Evolutionary conservation across 192 early-diverging fungal species (phyloP).

Genomic region (Irineochytrium annulatum): DNA sequence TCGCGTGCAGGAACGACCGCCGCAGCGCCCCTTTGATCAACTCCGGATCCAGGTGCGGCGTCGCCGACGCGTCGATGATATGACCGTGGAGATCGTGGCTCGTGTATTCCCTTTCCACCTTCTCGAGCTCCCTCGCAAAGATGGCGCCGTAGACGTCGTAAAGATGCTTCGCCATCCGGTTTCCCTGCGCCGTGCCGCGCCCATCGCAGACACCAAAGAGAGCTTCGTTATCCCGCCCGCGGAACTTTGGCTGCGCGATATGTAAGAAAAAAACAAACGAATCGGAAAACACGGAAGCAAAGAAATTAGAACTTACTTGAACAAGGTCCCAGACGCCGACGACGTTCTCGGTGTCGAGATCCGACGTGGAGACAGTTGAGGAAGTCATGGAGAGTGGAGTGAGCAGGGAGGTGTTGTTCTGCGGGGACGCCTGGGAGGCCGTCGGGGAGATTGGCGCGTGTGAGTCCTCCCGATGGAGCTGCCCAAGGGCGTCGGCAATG

Average conservation of each 20-base stretch:
- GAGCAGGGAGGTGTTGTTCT: not conserved
- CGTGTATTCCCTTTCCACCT: slow-evolving; percentile 38
- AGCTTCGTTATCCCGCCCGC: slow-evolving; percentile 81
- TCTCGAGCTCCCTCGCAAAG: slow-evolving; percentile 72
- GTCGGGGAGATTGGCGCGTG: slow-evolving; percentile 37
- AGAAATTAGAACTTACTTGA: too few relatives aligned
- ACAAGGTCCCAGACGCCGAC: slow-evolving; percentile 83
- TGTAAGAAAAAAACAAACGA: too few relatives aligned
- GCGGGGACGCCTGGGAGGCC: not conserved
- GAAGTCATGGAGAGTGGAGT: not conserved
- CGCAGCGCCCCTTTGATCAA: slow-evolving; percentile 67
- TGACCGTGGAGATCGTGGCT: not conserved
- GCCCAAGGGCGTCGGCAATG: slow-evolving; percentile 74
- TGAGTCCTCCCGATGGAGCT: too few relatives aligned
- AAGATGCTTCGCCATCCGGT: slow-evolving; percentile 56
- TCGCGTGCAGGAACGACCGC: slow-evolving; percentile 76
- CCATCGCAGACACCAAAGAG: slow-evolving; percentile 88
- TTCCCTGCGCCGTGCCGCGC: slow-evolving; percentile 48
- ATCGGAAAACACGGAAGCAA: too few relatives aligned
- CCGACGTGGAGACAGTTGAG: not conserved
- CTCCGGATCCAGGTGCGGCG: slow-evolving; percentile 33
- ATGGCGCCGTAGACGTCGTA: slow-evolving; percentile 65
- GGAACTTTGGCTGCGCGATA: slow-evolving; percentile 78
- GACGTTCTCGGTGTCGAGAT: slow-evolving; percentile 42
- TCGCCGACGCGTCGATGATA: not conserved